phyloP scores from a whole-genome alignment of 257 asterid genomes.

The Rubia yunnanensis region DNA sequence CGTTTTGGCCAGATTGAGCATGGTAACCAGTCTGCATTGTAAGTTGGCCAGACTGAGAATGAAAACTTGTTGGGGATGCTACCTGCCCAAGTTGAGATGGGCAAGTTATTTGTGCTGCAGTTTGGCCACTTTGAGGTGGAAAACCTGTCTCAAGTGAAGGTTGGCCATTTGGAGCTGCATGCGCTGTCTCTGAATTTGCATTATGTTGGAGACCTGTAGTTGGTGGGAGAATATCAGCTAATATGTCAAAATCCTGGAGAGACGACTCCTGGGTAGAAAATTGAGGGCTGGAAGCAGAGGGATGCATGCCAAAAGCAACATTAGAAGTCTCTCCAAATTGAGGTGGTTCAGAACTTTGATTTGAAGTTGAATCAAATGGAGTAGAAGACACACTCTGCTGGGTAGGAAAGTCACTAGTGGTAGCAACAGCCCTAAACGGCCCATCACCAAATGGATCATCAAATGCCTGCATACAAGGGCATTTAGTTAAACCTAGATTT shows the following conservation, averaged over 20 bases:
- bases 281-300: constrained; percentile 32
- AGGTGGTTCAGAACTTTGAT: constrained; percentile 30
- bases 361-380: constrained; percentile 32
- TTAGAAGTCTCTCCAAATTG: constrained; percentile 32
- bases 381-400: constrained; percentile 29
- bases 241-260: constrained; percentile 54
- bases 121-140: constrained; percentile 25
- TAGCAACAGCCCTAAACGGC: constrained; percentile 70
- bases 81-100: constrained; percentile 28
- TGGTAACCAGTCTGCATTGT: constrained; percentile 28
- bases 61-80: constrained; percentile 23
- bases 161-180: constrained; percentile 35
- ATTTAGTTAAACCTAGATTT: constrained; percentile 1
- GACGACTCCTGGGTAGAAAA: constrained; percentile 42
- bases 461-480: constrained; percentile 48
- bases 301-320: constrained; percentile 32
- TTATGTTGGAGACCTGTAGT: constrained; percentile 34
- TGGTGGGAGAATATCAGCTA: constrained; percentile 91
- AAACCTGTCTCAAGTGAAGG: constrained; percentile 24
- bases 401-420: constrained; percentile 29
- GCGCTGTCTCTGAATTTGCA: constrained; percentile 29
- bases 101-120: constrained; percentile 10
- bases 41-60: constrained; percentile 48
- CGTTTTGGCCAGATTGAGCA: constrained; percentile 37
- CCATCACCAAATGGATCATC: constrained; percentile 97